These are phyloP conservation scores for Trichosanthes cucumerina DNA, from an alignment of 306 rosid species.

Conservation along the genomic window DNA sequence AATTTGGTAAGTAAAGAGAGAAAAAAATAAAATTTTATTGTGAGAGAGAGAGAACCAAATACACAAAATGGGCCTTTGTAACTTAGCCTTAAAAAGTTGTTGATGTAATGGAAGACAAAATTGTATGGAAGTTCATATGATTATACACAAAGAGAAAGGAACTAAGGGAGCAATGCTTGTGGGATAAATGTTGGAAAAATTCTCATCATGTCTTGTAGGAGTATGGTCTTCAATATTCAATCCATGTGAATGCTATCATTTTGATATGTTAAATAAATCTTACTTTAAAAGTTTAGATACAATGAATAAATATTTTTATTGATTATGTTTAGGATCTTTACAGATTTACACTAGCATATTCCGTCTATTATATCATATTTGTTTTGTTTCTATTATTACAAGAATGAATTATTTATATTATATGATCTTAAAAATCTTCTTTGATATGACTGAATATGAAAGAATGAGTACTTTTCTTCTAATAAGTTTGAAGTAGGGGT, in stretches of 20 bases:
- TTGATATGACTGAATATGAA: too few species aligned
- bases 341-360: not conserved
- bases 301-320: not conserved
- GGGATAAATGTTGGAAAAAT: not conserved
- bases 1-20: not conserved
- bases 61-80: not conserved
- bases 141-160: not conserved
- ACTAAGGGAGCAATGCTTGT: not conserved
- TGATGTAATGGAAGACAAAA: not conserved
- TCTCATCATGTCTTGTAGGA: not conserved
- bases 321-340: not conserved
- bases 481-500: too few species aligned
- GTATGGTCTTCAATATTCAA: not conserved
- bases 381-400: too few species aligned
- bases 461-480: not conserved
- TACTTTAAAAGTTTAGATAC: not conserved
- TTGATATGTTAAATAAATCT: not conserved
- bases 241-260: not conserved
- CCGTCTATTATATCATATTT: not conserved
- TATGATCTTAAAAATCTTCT: too few species aligned
- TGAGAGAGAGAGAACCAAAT: not conserved
- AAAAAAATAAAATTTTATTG: not conserved
- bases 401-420: too few species aligned
- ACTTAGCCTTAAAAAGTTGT: not conserved
- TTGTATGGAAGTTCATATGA: not conserved